Base-by-base conservation (phyloP, 2,329 filamentous ascomycete genomes). In the Coniella lustricola region DNA sequence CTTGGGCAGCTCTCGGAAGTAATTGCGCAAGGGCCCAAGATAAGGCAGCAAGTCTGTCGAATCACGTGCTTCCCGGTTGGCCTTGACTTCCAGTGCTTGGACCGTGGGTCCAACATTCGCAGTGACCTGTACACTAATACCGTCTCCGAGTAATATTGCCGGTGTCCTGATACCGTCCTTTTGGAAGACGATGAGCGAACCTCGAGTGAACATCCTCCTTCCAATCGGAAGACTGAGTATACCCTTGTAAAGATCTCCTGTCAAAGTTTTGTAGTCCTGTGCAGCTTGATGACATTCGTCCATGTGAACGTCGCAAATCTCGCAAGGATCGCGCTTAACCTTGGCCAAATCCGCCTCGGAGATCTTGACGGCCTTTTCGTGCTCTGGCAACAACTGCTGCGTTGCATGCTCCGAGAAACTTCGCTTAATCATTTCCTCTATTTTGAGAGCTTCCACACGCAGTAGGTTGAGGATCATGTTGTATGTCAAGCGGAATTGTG, bases 361-460 rank as follows among this genome's bases (percentile, higher is more conserved):
- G 2, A 95, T 58, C 63, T 91, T 90, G 53, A 98, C 89, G 50
- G 90, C 86, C 66, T 95, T 95, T 67, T 98, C 90, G 59, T 97
- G 91, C 65, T 97, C 90, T 0, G 93, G 93, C 1, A 97, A 73
- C 12, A 97, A 70, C 54, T 94, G 90, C 62, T 98, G 93, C 0
- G 91, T 97, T 20, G 91, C 91, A 67, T 98, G 93, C 66, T 98
- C 93, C 45, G 91, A 96, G 73, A 98, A 98, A 65, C 90, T 96
- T 56, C 93, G 85, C 76, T 98, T 98, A 73, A 98, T 98, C 93
- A 98, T 98, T 68, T 98, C 93, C 65, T 98, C 93, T 58, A 98
- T 97, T 71, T 96, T 97, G 56, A 98, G 70, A 2, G 93, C 93
- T 66, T 98, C 93, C 2, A 98, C 93, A 32, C 93, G 85, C 42